phyloP scores from a whole-genome alignment of 2,329 filamentous ascomycete genomes.

The Fusarium tjaetaba region DNA sequence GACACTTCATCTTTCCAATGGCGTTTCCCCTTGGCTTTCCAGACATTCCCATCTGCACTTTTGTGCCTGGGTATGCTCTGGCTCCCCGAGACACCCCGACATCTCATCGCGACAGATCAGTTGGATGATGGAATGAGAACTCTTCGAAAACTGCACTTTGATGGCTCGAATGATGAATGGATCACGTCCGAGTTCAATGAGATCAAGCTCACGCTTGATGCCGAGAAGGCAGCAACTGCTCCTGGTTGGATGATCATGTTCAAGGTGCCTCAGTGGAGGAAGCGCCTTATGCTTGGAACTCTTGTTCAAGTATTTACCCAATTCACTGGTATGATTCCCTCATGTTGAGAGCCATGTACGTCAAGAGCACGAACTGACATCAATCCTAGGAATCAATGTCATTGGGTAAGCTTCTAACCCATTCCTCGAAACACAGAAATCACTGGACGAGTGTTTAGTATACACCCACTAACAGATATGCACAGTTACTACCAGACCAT shows the following conservation, averaged over 20 bases:
- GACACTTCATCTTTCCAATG: constrained; percentile 48
- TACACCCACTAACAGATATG: background rate
- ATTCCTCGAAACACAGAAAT: background rate
- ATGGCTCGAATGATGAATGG: constrained; percentile 64
- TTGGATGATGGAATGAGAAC: constrained; percentile 54
- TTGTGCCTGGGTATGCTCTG: constrained; percentile 39
- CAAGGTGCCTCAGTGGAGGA: constrained; percentile 64
- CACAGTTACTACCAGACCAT: constrained; percentile 59
- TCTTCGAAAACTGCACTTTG: constrained; percentile 59
- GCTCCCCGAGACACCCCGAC: constrained; percentile 41
- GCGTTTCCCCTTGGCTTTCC: constrained; percentile 42
- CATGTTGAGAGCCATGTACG: background rate
- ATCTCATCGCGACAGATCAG: constrained; percentile 48
- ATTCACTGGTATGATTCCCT: constrained; percentile 53
- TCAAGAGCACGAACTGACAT: background rate
- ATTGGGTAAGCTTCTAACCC: constrained; percentile 51
- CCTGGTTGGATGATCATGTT: constrained; percentile 66
- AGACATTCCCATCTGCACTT: constrained; percentile 35
- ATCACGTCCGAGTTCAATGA: constrained; percentile 64
- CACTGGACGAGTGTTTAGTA: background rate
- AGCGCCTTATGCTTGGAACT: constrained; percentile 65
- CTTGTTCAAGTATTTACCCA: constrained; percentile 67
- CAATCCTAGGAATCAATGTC: constrained; percentile 56
- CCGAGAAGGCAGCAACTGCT: constrained; percentile 35
- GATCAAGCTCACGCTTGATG: constrained; percentile 65